Percentiles rank a stretch among this genome's conserved stretches.
These are phyloP conservation scores for Calonectria hongkongensis DNA, from an alignment of 2,329 filamentous ascomycete species.

Conservation along the genomic window DNA sequence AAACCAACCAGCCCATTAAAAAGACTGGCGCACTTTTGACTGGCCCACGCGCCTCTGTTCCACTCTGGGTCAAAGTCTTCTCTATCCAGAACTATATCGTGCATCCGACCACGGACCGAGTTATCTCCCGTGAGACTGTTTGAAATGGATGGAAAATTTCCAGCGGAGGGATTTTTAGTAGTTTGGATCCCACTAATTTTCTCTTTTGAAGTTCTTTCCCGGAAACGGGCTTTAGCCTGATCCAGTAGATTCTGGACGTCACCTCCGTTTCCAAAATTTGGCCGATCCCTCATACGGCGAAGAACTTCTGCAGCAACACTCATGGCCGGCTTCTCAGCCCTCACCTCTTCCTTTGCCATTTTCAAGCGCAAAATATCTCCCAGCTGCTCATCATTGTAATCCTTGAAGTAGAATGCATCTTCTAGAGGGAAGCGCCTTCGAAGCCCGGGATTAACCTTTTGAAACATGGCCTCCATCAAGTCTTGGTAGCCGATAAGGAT, in stretches of 20 bases:
- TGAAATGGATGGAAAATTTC: constrained; percentile 29
- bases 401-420: constrained; percentile 80
- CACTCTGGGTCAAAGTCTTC: constrained; percentile 76
- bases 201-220: neutral
- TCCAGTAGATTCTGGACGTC: constrained; percentile 76
- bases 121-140: constrained; percentile 49
- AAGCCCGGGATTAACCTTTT: constrained; percentile 82
- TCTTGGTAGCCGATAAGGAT: constrained; percentile 83
- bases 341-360: constrained; percentile 73
- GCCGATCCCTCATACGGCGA: constrained; percentile 76
- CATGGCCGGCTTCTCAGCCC: constrained; percentile 71
- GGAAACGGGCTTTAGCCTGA: constrained; percentile 10
- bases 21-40: constrained; percentile 68
- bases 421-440: constrained; percentile 79
- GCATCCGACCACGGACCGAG: constrained; percentile 44
- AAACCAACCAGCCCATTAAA: constrained; percentile 77
- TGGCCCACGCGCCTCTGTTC: constrained; percentile 64
- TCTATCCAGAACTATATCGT: constrained; percentile 52
- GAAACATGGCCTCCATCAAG: constrained; percentile 82
- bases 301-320: constrained; percentile 76
- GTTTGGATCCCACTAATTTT: no score
- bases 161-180: neutral
- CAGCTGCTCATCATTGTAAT: constrained; percentile 78
- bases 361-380: constrained; percentile 79
- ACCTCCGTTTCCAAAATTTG: constrained; percentile 85